Evolutionary conservation across 768 basidiomycete species (phyloP), one percentile per base, ranked within the genome.

Genomic region (Leccinum uliginosum): DNA sequence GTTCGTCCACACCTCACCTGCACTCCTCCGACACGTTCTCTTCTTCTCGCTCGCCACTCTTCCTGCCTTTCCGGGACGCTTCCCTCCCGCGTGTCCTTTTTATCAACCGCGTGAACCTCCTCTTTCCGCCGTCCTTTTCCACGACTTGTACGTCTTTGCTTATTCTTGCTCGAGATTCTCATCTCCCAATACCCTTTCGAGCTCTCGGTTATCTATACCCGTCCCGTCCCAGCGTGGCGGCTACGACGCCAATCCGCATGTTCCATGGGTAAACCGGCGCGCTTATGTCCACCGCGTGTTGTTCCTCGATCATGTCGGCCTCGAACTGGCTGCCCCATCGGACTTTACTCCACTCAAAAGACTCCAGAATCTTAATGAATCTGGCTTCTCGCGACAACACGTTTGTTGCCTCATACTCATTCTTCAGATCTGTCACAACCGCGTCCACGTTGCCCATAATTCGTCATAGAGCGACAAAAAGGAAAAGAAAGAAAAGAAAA

Each of bases 331-430:
- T 76, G 78, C 65, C 62, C 49, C 67, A 69, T 80, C 82, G 83
- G 83, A 78, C 74, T 73, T 78, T 80, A 78, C 85, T 87, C 87
- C 86, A 89, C 85, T 78, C 75, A 79, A 81, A 82, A 80, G 74
- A 71, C 77, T 76, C 75, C 76, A 74, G 75, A 67, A 71, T 68
- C 71, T 76, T 77, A 77, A 79, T 78, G 79, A 79, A 80, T 77
- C 78, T 81, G 78, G 71, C 83, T 86, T 86, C 83, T 82, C 74
- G 71, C 70, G 74, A 72, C 74, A 77, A 80, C 87, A 89, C 85
- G 87, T 88, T 86, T 72, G 71, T 72, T 76, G 77, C 79, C 75
- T 79, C 78, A 76, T 78, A 81, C 80, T 82, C 83, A 38, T 81
- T 75, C 80, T 82, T 83, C 83, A 83, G n/a, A n/a, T 87, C 81